These are phyloP conservation scores for Zoysia japonica DNA, from an alignment of 176 grass and related monocot genomes.

Conservation along the genomic window DNA sequence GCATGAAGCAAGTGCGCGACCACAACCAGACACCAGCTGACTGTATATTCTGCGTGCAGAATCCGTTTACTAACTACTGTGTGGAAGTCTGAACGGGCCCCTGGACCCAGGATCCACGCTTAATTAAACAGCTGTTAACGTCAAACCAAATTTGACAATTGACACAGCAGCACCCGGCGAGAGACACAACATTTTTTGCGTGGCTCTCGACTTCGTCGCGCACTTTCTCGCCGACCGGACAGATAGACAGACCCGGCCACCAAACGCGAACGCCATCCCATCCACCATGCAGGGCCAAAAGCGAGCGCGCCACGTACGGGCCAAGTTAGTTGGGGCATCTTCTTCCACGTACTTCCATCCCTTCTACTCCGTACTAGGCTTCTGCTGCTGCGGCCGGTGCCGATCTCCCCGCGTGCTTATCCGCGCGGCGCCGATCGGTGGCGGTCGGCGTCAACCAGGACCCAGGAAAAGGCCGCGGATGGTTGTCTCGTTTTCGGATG, in stretches of 20 bases:
- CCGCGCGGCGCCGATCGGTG: neutral
- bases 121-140: neutral
- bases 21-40: neutral
- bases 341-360: too few relatives aligned
- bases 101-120: neutral
- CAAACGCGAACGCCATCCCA: neutral
- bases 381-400: neutral
- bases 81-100: neutral
- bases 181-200: neutral
- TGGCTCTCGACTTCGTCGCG: neutral
- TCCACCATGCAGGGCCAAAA: neutral
- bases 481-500: constrained; percentile 11
- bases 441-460: neutral
- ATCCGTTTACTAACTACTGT: too few relatives aligned
- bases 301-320: constrained; percentile 13
- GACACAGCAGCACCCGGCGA: neutral
- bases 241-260: neutral
- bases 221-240: neutral
- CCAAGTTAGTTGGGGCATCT: too few relatives aligned
- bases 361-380: too few relatives aligned
- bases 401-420: constrained; percentile 32
- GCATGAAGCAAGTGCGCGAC: neutral
- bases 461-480: constrained; percentile 6
- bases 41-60: neutral
- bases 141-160: neutral